A percentile compares a stretch with the other conserved stretches of the same genome.
Evolutionary conservation across 495 filamentous ascomycete genomes (phyloP).

Genomic region (Penicillium daleae): DNA sequence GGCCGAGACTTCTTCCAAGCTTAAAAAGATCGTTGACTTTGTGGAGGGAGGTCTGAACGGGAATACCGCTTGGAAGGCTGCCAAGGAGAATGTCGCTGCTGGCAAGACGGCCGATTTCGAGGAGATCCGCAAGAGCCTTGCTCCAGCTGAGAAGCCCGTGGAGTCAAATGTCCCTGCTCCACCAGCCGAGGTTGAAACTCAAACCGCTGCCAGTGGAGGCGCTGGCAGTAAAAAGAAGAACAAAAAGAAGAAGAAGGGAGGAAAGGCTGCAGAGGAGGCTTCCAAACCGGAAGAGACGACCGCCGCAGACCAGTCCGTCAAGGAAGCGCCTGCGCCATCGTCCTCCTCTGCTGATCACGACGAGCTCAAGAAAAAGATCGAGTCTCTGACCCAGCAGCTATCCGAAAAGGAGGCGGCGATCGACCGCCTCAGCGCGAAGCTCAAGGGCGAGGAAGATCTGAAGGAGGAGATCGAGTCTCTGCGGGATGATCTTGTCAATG

Average conservation of each 20-base stretch:
- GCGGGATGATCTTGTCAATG: slow-evolving; percentile 71
- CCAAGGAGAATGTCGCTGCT: slow-evolving; percentile 38
- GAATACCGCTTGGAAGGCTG: slow-evolving; percentile 41
- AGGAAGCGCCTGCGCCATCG: slow-evolving; percentile 26
- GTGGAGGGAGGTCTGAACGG: slow-evolving; percentile 41
- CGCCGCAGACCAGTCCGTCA: slow-evolving; percentile 22
- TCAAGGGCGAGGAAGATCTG: slow-evolving; percentile 77
- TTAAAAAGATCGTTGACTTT: slow-evolving; percentile 44
- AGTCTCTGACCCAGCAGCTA: slow-evolving; percentile 62
- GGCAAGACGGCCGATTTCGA: slow-evolving; percentile 41
- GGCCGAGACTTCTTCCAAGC: slow-evolving; percentile 26
- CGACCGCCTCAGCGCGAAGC: slow-evolving; percentile 63
- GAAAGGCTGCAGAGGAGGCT: slow-evolving; percentile 51
- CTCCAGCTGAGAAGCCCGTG: slow-evolving; percentile 18
- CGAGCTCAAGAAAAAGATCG: slow-evolving; percentile 56
- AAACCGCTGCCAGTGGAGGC: slow-evolving; percentile 26
- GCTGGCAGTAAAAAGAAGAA: slow-evolving; percentile 73
- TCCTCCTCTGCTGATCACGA: slow-evolving; percentile 31
- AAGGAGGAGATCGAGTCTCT: slow-evolving; percentile 85
- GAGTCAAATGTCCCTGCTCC: slow-evolving; percentile 17
- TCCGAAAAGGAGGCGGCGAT: slow-evolving; percentile 74
- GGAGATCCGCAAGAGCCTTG: slow-evolving; percentile 40
- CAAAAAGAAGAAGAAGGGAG: slow-evolving; percentile 88
- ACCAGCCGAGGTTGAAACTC: slow-evolving; percentile 24
- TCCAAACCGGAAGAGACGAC: slow-evolving; percentile 35